Conservation (phyloP, 139 green algal species). For the Closterium sp. region DNA sequence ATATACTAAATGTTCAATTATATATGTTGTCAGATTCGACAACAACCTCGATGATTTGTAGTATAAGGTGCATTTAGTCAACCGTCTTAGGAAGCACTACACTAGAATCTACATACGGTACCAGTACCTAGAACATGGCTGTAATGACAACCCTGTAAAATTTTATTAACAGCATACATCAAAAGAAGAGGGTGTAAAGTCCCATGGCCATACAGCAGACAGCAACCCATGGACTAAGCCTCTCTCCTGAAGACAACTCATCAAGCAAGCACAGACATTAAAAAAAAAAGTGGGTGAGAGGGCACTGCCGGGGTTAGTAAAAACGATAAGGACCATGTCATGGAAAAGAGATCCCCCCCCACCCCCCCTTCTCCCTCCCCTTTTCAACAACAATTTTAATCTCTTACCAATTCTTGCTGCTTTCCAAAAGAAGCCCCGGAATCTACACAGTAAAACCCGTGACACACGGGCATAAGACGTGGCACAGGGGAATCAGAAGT, state of each 20-base stretch:
- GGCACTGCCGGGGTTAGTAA: too few species aligned
- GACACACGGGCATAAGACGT: too few species aligned
- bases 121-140: not conserved
- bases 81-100: too few species aligned
- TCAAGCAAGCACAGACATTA: not conserved
- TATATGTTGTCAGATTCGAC: too few species aligned
- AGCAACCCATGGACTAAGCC: slow-evolving; percentile 39
- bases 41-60: too few species aligned
- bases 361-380: not conserved
- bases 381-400: not conserved
- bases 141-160: not conserved
- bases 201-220: slow-evolving; percentile 31
- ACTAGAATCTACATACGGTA: not conserved
- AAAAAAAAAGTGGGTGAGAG: not conserved
- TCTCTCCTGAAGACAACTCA: slow-evolving; percentile 26
- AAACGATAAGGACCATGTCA: not conserved
- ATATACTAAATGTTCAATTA: too few species aligned
- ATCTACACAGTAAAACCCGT: slow-evolving; percentile 6
- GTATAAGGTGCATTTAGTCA: too few species aligned
- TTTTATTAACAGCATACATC: not conserved
- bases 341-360: not conserved
- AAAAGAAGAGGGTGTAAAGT: slow-evolving; percentile 21
- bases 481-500: too few species aligned
- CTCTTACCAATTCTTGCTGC: slow-evolving; percentile 42
- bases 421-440: slow-evolving; percentile 51